phyloP scores from a whole-genome alignment of 2,329 filamentous ascomycete species.

The Hypomyces rosellus region DNA sequence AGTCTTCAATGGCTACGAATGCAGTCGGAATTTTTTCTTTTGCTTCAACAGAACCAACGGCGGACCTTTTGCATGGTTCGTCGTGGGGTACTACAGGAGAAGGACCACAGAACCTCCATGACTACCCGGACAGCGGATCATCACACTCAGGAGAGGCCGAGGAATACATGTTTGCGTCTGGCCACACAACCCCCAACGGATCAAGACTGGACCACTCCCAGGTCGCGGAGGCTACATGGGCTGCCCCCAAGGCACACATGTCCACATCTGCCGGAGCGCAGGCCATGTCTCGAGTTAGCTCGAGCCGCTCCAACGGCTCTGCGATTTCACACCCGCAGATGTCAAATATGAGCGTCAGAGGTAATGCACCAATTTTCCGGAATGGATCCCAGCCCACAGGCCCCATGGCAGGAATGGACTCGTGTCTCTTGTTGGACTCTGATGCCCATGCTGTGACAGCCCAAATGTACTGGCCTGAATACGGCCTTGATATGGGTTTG shows the following conservation, averaged over 20 bases:
- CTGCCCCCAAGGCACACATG: conserved; percentile 29
- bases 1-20: conserved; percentile 44
- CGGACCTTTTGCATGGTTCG: conserved; percentile 48
- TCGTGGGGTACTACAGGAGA: conserved; percentile 52
- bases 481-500: conserved; percentile 39
- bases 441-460: conserved; percentile 41
- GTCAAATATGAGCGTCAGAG: conserved; percentile 47
- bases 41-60: conserved; percentile 53
- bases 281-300: conserved; percentile 34
- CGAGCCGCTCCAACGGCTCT: conserved; percentile 34
- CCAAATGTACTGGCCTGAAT: conserved; percentile 45
- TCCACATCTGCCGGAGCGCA: conserved; percentile 27
- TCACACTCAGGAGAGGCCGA: conserved; percentile 46
- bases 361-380: conserved; percentile 41
- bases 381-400: conserved; percentile 32
- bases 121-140: conserved; percentile 45
- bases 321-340: conserved; percentile 45
- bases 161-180: conserved; percentile 49
- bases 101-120: conserved; percentile 54
- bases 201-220: conserved; percentile 39
- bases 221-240: conserved; percentile 45
- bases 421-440: conserved; percentile 46
- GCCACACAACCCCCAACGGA: conserved; percentile 49
- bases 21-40: conserved; percentile 50
- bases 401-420: conserved; percentile 42